phyloP scores from a whole-genome alignment of 805 yeast species.

The Kluyveromyces starmeri region DNA sequence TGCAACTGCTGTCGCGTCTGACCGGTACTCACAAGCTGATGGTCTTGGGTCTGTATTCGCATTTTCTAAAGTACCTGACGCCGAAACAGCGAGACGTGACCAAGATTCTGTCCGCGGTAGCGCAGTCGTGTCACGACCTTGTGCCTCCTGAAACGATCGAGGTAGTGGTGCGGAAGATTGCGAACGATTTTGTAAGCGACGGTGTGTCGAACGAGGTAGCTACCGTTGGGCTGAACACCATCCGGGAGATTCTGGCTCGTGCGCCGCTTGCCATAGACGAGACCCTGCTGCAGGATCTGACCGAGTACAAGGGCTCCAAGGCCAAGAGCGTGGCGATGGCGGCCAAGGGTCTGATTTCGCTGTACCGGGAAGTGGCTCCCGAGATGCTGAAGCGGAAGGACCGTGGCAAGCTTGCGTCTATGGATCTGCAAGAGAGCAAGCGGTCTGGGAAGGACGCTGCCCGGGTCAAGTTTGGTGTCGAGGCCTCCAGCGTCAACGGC shows the following conservation, averaged over 20 bases:
- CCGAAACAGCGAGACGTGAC: constrained; percentile 95
- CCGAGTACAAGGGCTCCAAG: constrained; percentile 87
- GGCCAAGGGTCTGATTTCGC: constrained; percentile 74
- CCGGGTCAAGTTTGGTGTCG: constrained; percentile 65
- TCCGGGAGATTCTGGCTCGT: constrained; percentile 85
- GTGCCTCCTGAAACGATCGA: constrained; percentile 91
- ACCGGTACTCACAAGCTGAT: constrained; percentile 93
- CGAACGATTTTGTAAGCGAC: constrained; percentile 95
- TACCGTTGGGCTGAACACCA: constrained; percentile 94
- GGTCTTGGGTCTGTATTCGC: constrained; percentile 82
- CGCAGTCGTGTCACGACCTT: constrained; percentile 92
- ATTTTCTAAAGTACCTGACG: constrained; percentile 78
- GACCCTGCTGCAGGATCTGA: constrained; percentile 77
- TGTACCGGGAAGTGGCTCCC: constrained; percentile 93
- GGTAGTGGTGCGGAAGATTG: constrained; percentile 79
- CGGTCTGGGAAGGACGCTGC: constrained; percentile 32
- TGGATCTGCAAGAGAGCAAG: constrained; percentile 62
- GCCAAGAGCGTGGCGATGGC: constrained; percentile 92
- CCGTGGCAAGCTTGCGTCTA: constrained; percentile 86
- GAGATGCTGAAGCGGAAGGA: constrained; percentile 87
- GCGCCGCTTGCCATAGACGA: constrained; percentile 92
- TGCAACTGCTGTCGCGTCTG: constrained; percentile 80
- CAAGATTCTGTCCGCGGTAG: constrained; percentile 91
- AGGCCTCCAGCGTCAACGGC: constrained; percentile 49
- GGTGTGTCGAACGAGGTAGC: constrained; percentile 98